A percentile compares a stretch with the other conserved stretches of the same genome.
phyloP scores from a whole-genome alignment of 768 basidiomycete genomes.

The Wakefieldia striispora region DNA sequence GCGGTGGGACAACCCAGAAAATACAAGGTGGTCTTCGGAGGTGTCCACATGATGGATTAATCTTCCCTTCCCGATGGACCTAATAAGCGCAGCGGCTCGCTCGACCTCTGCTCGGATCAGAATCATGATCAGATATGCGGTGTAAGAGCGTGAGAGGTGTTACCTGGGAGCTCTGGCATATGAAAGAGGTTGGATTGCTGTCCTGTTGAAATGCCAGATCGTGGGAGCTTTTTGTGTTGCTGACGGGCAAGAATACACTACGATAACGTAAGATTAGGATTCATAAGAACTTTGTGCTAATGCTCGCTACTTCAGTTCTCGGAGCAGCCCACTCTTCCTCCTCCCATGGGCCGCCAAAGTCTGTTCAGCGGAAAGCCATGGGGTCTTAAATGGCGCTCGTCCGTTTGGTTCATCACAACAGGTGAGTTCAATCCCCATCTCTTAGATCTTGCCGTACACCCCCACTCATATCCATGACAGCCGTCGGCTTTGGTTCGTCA shows the following conservation, averaged over 20 bases:
- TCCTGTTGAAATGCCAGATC: too few species aligned
- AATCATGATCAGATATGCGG: neutral
- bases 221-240: too few species aligned
- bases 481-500: slow-evolving; percentile 48
- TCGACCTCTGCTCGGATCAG: slow-evolving; percentile 55
- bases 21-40: slow-evolving; percentile 61
- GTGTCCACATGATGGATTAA: slow-evolving; percentile 56
- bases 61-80: slow-evolving; percentile 50
- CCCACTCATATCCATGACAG: slow-evolving; percentile 22
- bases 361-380: slow-evolving; percentile 28
- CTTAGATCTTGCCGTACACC: neutral
- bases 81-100: slow-evolving; percentile 57
- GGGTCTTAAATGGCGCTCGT: slow-evolving; percentile 57
- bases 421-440: slow-evolving; percentile 26
- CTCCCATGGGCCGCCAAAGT: slow-evolving; percentile 10
- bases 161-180: slow-evolving; percentile 59
- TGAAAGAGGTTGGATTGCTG: too few species aligned
- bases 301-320: too few species aligned
- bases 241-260: neutral
- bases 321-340: neutral
- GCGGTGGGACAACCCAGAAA: slow-evolving; percentile 49
- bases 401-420: slow-evolving; percentile 53
- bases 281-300: slow-evolving; percentile 7
- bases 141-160: neutral
- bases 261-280: slow-evolving; percentile 3